A percentile compares a stretch with the other conserved stretches of the same genome.
phyloP scores from a whole-genome alignment of 176 grass and related monocot species.

The Musa itinerans region DNA sequence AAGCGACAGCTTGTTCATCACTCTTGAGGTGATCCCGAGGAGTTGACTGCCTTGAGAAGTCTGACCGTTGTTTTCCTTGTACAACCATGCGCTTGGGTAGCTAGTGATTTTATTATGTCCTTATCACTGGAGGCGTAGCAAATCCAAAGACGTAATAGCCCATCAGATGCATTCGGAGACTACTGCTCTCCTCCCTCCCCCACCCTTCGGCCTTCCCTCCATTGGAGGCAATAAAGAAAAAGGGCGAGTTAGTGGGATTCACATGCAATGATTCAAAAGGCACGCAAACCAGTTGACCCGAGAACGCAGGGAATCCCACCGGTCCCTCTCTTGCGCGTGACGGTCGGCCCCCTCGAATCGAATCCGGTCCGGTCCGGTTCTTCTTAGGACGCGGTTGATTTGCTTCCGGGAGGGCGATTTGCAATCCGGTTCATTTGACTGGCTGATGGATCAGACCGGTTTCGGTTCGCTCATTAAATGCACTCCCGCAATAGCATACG shows the following conservation, averaged over 20 bases:
- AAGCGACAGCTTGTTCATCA: no score
- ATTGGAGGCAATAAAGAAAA: not conserved
- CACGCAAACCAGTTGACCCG: slow-evolving; percentile 40
- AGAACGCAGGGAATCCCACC: not conserved
- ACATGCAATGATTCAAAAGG: slow-evolving; percentile 24
- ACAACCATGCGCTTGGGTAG: no score
- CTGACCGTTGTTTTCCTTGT: no score
- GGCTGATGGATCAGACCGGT: not conserved
- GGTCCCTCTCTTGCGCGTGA: not conserved
- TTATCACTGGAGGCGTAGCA: no score
- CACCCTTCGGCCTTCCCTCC: not conserved
- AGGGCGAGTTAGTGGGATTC: not conserved
- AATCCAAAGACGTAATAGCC: no score
- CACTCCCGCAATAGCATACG: not conserved
- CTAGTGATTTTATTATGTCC: no score
- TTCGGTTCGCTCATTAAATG: not conserved
- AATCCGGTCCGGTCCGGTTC: not conserved
- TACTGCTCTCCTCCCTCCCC: not conserved
- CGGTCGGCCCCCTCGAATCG: not conserved
- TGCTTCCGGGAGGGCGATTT: not conserved
- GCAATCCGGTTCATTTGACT: not conserved
- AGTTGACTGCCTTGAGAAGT: no score
- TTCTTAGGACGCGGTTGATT: not conserved
- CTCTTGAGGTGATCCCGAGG: no score
- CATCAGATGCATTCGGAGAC: not conserved